Evolutionary conservation across 441 rosid species (phyloP), one percentile per base, ranked within the genome.

Genomic region (Croton laevigatus): DNA sequence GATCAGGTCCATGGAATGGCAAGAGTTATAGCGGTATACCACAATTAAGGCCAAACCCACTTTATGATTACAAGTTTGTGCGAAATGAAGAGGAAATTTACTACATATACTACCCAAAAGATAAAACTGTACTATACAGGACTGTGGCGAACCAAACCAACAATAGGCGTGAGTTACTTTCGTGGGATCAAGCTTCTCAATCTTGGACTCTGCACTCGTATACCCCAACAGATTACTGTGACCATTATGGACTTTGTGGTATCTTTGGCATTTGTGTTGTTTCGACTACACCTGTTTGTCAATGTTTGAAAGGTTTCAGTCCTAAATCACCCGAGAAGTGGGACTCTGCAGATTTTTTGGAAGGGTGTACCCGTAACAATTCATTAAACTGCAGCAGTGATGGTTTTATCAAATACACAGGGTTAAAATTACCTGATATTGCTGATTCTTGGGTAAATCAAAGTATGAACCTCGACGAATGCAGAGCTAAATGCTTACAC

Each of bases 1-100:
- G 91, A 67, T 79, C 86, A 60, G 95, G 95, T 17, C 85, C 91
- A 0, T 89, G 95, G 95, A 86, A 86, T 55, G 92, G 95, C 83
- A 38, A 85, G 78, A 12, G n/a, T 4, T 48, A 1, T n/a, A 48
- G 52, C 6, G 52, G 52, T 48, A 48, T 8, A 7, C 48, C 48
- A 5, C 89, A 89, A 46, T 78, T 87, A 87, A 49, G 62, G 70
- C 82, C 90, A 12, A 64, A 44, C 6, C 32, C 71, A 3, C 90
- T 75, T 59, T 76, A 86, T 20, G 14, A 23, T 7, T 89, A 79
- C 70, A 62, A 62, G 2, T 86, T 89, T 46, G 68, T 82, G 1
- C 17, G 36, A 2, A 76, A 65, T 67, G 70, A 73, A 48, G 61
- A 80, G 6, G 85, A 84, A 69, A 81, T 83, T 1, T 79, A 65